Percentiles rank a stretch among this genome's conserved stretches.
These are phyloP conservation scores for Candida khao-thaluensis DNA, from an alignment of 805 yeast species.

Conservation along the genomic window DNA sequence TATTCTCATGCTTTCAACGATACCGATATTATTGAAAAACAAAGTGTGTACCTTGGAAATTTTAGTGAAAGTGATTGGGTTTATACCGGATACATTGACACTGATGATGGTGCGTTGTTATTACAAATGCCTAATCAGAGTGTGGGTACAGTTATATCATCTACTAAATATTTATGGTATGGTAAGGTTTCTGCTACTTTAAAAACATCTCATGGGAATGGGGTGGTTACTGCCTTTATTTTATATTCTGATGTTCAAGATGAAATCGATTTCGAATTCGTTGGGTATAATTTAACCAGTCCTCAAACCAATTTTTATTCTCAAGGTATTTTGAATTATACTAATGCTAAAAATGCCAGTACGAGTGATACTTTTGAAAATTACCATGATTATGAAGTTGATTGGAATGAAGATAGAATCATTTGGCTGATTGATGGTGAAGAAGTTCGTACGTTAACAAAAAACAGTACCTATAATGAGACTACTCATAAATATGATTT, in stretches of 20 bases:
- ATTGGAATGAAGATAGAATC: constrained; percentile 74
- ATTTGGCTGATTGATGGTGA: constrained; percentile 75
- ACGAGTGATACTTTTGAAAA: constrained; percentile 58
- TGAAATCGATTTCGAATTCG: constrained; percentile 86
- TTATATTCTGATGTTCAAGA: constrained; percentile 82
- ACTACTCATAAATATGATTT: constrained; percentile 56
- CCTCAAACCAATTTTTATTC: constrained; percentile 81
- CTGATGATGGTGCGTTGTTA: constrained; percentile 53
- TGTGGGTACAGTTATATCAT: constrained; percentile 76
- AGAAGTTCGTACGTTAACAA: constrained; percentile 61
- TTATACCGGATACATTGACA: constrained; percentile 58
- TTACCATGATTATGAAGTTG: constrained; percentile 74
- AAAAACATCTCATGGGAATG: constrained; percentile 71
- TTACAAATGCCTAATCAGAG: constrained; percentile 74
- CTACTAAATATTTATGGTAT: constrained; percentile 82
- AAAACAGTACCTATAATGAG: constrained; percentile 57
- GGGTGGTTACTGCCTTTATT: constrained; percentile 84
- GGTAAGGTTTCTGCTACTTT: constrained; percentile 71
- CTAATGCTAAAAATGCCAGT: constrained; percentile 49
- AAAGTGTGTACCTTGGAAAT: constrained; percentile 63
- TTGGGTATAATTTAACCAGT: constrained; percentile 66
- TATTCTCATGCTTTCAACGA: constrained; percentile 32
- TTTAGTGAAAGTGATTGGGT: constrained; percentile 66
- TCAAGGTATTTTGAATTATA: constrained; percentile 69
- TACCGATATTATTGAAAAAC: constrained; percentile 20